Conservation (phyloP, 305 asterid genomes). For the Andrographis paniculata region DNA sequence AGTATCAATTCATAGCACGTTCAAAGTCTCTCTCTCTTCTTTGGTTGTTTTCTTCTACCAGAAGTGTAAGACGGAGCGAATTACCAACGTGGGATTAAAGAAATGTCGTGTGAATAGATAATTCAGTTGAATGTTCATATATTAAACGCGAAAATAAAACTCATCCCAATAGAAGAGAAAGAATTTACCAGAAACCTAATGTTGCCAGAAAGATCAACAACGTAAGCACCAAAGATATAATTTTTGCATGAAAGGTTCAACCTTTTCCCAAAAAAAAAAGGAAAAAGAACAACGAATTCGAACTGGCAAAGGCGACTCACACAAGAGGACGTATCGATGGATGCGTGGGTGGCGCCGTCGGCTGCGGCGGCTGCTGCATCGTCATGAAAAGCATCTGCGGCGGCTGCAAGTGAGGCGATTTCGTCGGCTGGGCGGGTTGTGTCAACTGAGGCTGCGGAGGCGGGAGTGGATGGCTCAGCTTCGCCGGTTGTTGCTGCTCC, state of each 20-base stretch:
- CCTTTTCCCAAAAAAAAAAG: not conserved
- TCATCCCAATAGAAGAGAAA: no score
- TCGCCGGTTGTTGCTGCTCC: slow-evolving; percentile 31
- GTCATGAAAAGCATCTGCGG: slow-evolving; percentile 36
- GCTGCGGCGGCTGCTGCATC: slow-evolving; percentile 40
- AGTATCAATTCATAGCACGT: no score
- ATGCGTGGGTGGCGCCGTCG: slow-evolving; percentile 30
- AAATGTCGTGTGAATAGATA: no score
- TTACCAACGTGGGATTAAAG: no score
- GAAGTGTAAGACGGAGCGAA: no score
- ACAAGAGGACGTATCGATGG: slow-evolving; percentile 39
- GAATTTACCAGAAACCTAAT: no score
- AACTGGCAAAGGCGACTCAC: slow-evolving; percentile 36
- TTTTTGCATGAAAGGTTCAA: not conserved
- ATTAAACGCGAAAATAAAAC: no score
- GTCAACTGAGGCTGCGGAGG: slow-evolving; percentile 27
- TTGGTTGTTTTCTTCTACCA: no score
- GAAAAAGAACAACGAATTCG: slow-evolving; percentile 1
- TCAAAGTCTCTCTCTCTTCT: no score
- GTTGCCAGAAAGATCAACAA: no score
- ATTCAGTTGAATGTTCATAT: no score
- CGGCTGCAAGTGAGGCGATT: slow-evolving; percentile 20
- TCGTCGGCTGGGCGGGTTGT: slow-evolving; percentile 28
- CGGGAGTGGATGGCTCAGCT: slow-evolving; percentile 24
- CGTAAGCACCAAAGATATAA: no score